Evolutionary conservation across 345 rosid genomes (phyloP).

Genomic region (Combretum micranthum): DNA sequence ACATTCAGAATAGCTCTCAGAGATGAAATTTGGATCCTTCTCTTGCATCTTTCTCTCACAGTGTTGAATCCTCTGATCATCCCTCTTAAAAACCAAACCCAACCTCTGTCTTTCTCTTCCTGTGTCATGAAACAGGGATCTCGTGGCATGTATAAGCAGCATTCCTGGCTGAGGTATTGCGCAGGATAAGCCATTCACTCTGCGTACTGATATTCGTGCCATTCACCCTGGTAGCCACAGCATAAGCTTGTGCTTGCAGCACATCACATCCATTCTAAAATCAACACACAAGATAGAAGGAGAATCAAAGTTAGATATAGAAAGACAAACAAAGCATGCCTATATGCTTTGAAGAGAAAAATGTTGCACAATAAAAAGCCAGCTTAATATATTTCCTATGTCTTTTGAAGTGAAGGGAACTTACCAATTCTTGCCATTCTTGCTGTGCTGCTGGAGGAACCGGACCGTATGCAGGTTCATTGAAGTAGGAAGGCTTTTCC

Average conservation of each 20-base stretch:
- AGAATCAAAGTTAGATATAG: conserved; percentile 2
- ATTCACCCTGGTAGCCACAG: conserved; percentile 73
- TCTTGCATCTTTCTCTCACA: conserved; percentile 85
- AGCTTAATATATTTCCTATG: neutral
- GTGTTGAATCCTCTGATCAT: conserved; percentile 92
- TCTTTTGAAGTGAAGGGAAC: conserved; percentile 1
- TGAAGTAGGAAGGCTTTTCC: conserved; percentile 64
- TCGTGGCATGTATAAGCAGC: conserved; percentile 39
- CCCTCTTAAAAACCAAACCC: conserved; percentile 97
- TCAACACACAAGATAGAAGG: neutral
- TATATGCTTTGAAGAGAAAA: neutral
- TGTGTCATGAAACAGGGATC: conserved; percentile 95
- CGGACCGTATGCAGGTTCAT: conserved; percentile 75
- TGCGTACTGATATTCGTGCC: conserved; percentile 89
- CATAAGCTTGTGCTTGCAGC: conserved; percentile 64
- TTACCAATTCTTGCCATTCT: conserved; percentile 79
- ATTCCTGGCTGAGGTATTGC: conserved; percentile 66
- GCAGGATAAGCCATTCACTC: conserved; percentile 78
- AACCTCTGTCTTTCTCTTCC: conserved; percentile 98
- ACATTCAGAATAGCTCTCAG: conserved; percentile 98
- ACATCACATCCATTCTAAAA: conserved; percentile 72
- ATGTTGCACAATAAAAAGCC: neutral
- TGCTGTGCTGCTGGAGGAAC: conserved; percentile 65
- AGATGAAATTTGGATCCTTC: conserved; percentile 87
- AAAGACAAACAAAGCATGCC: neutral